Evolutionary conservation across 495 filamentous ascomycete species (phyloP), one percentile per base, ranked within the genome.

Genomic region (Hypoxylon intermedium): DNA sequence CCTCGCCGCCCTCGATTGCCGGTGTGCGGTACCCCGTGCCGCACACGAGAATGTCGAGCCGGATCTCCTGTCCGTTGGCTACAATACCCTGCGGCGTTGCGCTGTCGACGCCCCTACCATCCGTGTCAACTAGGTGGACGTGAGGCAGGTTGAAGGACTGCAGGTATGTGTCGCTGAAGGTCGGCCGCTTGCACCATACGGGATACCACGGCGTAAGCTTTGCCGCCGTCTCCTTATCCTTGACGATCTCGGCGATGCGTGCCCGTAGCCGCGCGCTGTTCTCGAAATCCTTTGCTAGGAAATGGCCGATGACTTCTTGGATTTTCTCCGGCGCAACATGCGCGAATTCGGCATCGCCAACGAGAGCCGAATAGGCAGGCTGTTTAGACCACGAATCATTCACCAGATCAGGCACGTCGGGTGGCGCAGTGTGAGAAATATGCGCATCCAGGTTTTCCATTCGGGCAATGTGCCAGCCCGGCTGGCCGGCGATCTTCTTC

Each of bases 101-200:
- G 26, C 74, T 52, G 16, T 76, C 73, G 7, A 80, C 47, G 15
- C 82, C 79, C 62, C 76, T 77, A n/a, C 81, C 82, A 30, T 79
- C 71, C 2, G 82, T 85, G 66, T 84, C 80, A 26, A 85, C 63
- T 9, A 85, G 76, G 48, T 82, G 69, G 7, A 81, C 77, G 55
- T 80, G 64, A 3, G 74, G 69, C 24, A 55, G 45, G 56, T 79
- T 81, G 65, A 80, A 81, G 4, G 71, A 40, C 13, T 74, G 60
- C 11, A 81, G 75, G 52, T 81, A 81, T 30, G 70, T 65, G 60
- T 81, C 77, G 66, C 74, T 76, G 58, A 76, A 79, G n/a, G 68
- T 72, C 6, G 74, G 72, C 0, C 78, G 75, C 63, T 81, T 81
- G 67, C 78, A 81, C 76, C 75, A 78, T 0, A 50, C 44, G 1